Evolutionary conservation across 768 basidiomycete species (phyloP), one percentile per base, ranked within the genome.

Genomic region (Phallus indusiatus): DNA sequence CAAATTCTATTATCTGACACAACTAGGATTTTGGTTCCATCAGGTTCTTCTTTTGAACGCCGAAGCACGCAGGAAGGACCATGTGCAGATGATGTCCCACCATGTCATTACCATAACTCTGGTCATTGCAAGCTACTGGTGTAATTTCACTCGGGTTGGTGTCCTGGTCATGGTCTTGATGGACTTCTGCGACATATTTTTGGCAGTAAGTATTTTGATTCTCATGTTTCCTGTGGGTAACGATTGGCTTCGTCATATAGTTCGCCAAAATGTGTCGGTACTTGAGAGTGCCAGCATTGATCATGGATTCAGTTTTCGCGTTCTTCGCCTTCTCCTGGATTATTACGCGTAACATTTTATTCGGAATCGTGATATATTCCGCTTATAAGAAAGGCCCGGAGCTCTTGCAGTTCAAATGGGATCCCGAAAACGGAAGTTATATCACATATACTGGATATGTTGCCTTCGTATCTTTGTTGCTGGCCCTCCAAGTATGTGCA

Each of bases 261-360:
- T 69, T 90, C 63, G 95, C 93, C 10, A 99, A 99, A 72, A 95
- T 98, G 89, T 72, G 90, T 62, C 85, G 86, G 59, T 99, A 98
- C 71, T 75, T 94, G n/a, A 75, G 75, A 16, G 70, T 85, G 47
- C 72, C 77, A 35, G 79, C 81, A 64, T 71, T 80, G 18, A 68
- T 81, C 14, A 88, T 87, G 56, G 94, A 98, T 70, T 65, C 73
- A 22, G 79, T 81, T 0, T 98, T 99, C 67, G 88, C 75, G 33
- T 66, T 79, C 62, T 99, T 95, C 77, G 78, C 97, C 67, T 54
- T 94, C 20, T 88, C 88, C 10, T 99, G 96, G 96, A 76, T 96
- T 62, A 68, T 91, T 24, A 94, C 94, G 1, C 84, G 96, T 49
- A 92, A 98, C 67, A 71, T 90, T 63, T 77, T 94, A 14, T 94